These are phyloP conservation scores for Reutealis trisperma DNA, from an alignment of 345 rosid genomes.

Conservation along the genomic window DNA sequence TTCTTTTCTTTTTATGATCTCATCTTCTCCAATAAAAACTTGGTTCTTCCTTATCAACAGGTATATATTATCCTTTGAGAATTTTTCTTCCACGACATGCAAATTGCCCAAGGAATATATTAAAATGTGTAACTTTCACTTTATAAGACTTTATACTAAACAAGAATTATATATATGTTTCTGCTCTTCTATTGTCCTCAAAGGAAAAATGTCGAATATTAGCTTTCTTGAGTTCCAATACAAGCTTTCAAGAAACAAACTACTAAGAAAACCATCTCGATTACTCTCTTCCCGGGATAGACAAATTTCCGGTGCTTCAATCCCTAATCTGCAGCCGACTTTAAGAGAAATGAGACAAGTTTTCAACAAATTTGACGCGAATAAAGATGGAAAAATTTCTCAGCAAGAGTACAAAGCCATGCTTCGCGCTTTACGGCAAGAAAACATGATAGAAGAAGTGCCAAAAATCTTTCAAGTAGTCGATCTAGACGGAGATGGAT, in stretches of 20 bases:
- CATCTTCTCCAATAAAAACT: slow-evolving; percentile 8
- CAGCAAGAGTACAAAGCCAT: slow-evolving; percentile 73
- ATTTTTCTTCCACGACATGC: slow-evolving; percentile 18
- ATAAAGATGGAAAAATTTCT: slow-evolving; percentile 84
- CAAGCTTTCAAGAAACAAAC: slow-evolving; percentile 64
- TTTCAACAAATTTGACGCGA: slow-evolving; percentile 68
- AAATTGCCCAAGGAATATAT: slow-evolving; percentile 21
- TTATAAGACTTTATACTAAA: too few relatives aligned
- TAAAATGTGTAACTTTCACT: not conserved
- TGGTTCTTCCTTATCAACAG: slow-evolving; percentile 3
- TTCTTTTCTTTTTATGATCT: slow-evolving; percentile 22
- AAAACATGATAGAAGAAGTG: slow-evolving; percentile 41
- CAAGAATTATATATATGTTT: not conserved
- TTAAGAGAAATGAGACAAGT: slow-evolving; percentile 61
- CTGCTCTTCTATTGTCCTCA: not conserved
- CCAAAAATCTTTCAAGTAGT: slow-evolving; percentile 55
- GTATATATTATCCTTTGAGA: slow-evolving; percentile 10
- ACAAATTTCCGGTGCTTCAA: slow-evolving; percentile 45
- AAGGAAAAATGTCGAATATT: slow-evolving; percentile 41
- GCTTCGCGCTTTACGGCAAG: slow-evolving; percentile 65
- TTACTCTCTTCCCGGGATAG: slow-evolving; percentile 55
- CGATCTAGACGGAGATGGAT: slow-evolving; percentile 78
- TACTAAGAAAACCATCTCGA: slow-evolving; percentile 60
- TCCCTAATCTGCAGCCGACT: slow-evolving; percentile 49
- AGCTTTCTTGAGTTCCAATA: slow-evolving; percentile 66